Percentiles rank a stretch among this genome's conserved stretches.
These are phyloP conservation scores for Bisporella sp. DNA, from an alignment of 2,329 filamentous ascomycete species.

Conservation along the genomic window DNA sequence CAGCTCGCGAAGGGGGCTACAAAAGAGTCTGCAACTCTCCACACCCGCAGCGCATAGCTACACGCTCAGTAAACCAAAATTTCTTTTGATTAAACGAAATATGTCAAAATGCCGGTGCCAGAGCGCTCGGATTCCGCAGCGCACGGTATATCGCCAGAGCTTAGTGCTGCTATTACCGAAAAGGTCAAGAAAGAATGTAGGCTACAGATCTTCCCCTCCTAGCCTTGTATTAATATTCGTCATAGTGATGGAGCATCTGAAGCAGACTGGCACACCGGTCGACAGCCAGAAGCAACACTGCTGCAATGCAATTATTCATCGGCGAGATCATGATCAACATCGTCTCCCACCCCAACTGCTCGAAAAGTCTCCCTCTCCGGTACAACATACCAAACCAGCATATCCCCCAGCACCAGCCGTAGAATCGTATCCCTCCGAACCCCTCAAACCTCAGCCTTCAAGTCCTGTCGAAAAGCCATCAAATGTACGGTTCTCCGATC, in stretches of 20 bases:
- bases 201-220: slow-evolving; percentile 27
- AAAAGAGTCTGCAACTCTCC: too few relatives aligned
- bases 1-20: too few relatives aligned
- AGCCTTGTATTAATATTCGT: slow-evolving; percentile 15
- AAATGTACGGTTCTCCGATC: slow-evolving; percentile 22
- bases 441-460: too few relatives aligned
- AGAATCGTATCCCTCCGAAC: background rate
- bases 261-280: slow-evolving; percentile 25
- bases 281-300: slow-evolving; percentile 20
- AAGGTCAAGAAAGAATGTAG: slow-evolving; percentile 47
- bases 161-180: slow-evolving; percentile 54
- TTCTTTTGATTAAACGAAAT: slow-evolving; percentile 11
- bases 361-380: too few relatives aligned
- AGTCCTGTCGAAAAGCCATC: slow-evolving; percentile 26
- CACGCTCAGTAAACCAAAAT: too few relatives aligned
- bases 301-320: slow-evolving; percentile 34
- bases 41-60: too few relatives aligned
- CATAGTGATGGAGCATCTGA: slow-evolving; percentile 28
- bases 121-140: too few relatives aligned
- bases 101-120: too few relatives aligned
- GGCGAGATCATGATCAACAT: too few relatives aligned
- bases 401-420: slow-evolving; percentile 24
- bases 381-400: too few relatives aligned
- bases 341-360: too few relatives aligned
- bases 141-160: slow-evolving; percentile 46